Evolutionary conservation across 495 filamentous ascomycete genomes (phyloP).

Genomic region (Neurospora sublineolata): DNA sequence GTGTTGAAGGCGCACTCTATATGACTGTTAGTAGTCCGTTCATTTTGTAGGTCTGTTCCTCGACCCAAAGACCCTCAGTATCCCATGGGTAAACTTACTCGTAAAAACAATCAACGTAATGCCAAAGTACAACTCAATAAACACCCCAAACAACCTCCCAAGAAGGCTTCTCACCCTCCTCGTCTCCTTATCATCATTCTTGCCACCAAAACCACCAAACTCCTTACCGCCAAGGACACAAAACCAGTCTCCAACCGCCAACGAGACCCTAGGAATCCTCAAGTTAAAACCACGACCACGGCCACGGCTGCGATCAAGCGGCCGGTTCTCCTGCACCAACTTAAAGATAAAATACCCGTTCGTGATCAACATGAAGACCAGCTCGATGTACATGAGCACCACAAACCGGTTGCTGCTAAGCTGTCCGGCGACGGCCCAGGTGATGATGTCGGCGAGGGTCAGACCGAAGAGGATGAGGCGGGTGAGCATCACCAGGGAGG

Average conservation of each 20-base stretch:
- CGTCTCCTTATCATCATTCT: background rate
- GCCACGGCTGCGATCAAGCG: background rate
- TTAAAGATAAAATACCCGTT: background rate
- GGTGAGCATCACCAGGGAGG: background rate
- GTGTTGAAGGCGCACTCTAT: background rate
- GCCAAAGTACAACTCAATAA: slow-evolving; percentile 4
- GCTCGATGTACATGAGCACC: background rate
- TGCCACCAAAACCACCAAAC: background rate
- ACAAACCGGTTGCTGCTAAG: background rate
- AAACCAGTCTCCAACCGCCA: slow-evolving; percentile 4
- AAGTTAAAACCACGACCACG: background rate
- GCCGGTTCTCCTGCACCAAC: background rate
- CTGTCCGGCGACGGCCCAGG: background rate
- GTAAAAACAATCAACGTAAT: background rate
- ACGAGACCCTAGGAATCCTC: background rate
- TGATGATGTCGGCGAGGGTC: slow-evolving; percentile 2
- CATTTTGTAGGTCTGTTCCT: background rate
- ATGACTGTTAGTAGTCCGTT: background rate
- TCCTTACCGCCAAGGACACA: background rate
- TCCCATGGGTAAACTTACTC: background rate
- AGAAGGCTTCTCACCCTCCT: background rate
- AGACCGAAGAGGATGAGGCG: background rate
- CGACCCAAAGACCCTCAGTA: background rate
- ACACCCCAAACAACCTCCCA: background rate
- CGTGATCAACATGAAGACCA: slow-evolving; percentile 4